Evolutionary conservation across 257 asterid genomes (phyloP).

Genomic region (Nemophila menziesii): DNA sequence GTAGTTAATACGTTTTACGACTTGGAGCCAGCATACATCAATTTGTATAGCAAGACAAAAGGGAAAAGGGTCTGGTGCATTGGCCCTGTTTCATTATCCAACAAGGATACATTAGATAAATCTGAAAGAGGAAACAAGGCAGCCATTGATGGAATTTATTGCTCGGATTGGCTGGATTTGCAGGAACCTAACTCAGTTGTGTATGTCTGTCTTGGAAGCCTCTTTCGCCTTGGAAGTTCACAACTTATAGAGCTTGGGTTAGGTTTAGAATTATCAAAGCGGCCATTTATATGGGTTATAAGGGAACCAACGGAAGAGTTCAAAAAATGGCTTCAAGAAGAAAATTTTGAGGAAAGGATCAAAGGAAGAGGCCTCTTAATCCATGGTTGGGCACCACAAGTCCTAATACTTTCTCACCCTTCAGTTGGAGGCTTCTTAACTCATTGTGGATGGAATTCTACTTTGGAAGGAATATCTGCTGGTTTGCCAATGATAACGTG

Average conservation of each 20-base stretch:
- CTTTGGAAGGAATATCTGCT: slow-evolving; percentile 23
- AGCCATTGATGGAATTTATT: slow-evolving; percentile 10
- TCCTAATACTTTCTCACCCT: slow-evolving; percentile 21
- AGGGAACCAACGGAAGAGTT: slow-evolving; percentile 21
- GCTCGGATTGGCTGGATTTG: slow-evolving; percentile 38
- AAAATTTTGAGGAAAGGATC: slow-evolving; percentile 33
- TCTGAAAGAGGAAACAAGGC: slow-evolving; percentile 33
- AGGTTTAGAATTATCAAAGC: slow-evolving; percentile 29
- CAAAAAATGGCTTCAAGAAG: slow-evolving; percentile 28
- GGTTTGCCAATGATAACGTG: slow-evolving; percentile 35
- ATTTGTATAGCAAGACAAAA: slow-evolving; percentile 8
- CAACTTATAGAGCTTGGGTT: slow-evolving; percentile 37
- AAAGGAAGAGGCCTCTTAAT: slow-evolving; percentile 13
- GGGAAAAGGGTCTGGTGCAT: slow-evolving; percentile 28
- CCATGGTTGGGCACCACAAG: slow-evolving; percentile 34
- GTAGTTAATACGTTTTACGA: slow-evolving; percentile 33
- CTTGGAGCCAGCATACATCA: slow-evolving; percentile 29
- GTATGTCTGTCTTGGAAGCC: slow-evolving; percentile 45
- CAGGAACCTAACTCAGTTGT: slow-evolving; percentile 21
- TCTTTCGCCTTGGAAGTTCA: slow-evolving; percentile 18
- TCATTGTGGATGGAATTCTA: slow-evolving; percentile 39
- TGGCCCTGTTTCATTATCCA: slow-evolving; percentile 40
- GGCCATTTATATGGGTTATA: slow-evolving; percentile 37
- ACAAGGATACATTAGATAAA: slow-evolving; percentile 19
- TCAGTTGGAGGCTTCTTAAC: slow-evolving; percentile 29